phyloP scores from a whole-genome alignment of 345 rosid species.

The Corchorus olitorius region DNA sequence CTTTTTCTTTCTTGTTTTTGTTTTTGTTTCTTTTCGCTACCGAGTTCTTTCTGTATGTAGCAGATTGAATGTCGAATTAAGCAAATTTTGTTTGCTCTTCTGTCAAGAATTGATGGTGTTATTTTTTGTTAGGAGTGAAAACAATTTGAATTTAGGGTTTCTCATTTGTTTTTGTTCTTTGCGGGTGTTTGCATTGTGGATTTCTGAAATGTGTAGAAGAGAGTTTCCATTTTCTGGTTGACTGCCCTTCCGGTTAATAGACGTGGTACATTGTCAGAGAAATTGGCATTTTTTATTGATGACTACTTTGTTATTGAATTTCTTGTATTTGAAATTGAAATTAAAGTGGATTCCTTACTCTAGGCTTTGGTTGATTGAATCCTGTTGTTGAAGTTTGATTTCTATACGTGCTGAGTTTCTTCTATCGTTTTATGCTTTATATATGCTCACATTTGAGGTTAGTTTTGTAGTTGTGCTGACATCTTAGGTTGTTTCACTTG shows the following conservation, averaged over 20 bases:
- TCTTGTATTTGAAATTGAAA: slow-evolving; percentile 1
- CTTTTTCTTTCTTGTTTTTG: neutral
- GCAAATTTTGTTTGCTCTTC: slow-evolving; percentile 16
- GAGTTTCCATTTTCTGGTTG: slow-evolving; percentile 28
- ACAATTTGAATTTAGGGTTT: slow-evolving; percentile 46
- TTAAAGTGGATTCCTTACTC: slow-evolving; percentile 16
- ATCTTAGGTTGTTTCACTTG: slow-evolving; percentile 10
- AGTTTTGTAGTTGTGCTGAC: slow-evolving; percentile 1
- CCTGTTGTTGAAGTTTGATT: slow-evolving; percentile 4
- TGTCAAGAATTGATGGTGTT: slow-evolving; percentile 20
- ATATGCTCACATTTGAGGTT: neutral
- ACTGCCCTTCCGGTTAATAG: slow-evolving; percentile 33
- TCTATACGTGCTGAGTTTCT: neutral
- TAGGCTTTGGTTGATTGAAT: neutral
- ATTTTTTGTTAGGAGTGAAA: slow-evolving; percentile 14
- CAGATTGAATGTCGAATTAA: slow-evolving; percentile 28
- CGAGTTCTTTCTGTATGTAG: slow-evolving; percentile 32
- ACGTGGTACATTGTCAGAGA: slow-evolving; percentile 22
- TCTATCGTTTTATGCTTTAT: neutral
- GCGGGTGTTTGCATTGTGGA: slow-evolving; percentile 33
- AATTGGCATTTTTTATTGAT: neutral
- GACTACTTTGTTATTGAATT: slow-evolving; percentile 5
- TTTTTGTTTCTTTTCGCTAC: slow-evolving; percentile 15
- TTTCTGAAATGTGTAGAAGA: slow-evolving; percentile 29
- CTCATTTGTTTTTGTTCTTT: slow-evolving; percentile 24